phyloP scores from a whole-genome alignment of 305 asterid species.

The Caryopteris hybrid region DNA sequence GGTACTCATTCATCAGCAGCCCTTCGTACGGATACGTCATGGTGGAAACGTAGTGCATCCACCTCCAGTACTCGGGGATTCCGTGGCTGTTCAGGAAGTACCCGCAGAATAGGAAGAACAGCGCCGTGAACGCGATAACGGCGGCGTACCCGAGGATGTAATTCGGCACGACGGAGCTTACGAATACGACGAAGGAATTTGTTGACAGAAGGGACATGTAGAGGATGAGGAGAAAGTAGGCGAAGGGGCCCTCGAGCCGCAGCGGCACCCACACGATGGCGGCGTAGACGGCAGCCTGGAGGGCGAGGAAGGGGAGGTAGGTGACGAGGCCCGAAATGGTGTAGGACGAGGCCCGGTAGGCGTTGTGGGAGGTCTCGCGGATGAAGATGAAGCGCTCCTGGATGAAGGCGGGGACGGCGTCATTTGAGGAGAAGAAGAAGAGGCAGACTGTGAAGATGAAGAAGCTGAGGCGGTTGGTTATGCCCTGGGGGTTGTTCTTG shows the following conservation, averaged over 20 bases:
- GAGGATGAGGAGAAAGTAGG: conserved; percentile 60
- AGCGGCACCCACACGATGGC: conserved; percentile 63
- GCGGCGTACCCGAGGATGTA: conserved; percentile 84
- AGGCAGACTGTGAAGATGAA: conserved; percentile 78
- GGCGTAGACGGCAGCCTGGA: conserved; percentile 62
- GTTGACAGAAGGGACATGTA: conserved; percentile 68
- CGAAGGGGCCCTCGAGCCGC: conserved; percentile 46
- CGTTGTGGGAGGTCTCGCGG: conserved; percentile 79
- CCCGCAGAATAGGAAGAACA: conserved; percentile 79
- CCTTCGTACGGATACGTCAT: conserved; percentile 91
- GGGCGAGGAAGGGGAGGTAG: conserved; percentile 62
- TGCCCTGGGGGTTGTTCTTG: conserved; percentile 39
- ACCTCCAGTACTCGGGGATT: conserved; percentile 69
- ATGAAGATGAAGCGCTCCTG: conserved; percentile 79
- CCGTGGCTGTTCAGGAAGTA: conserved; percentile 50
- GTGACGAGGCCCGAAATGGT: conserved; percentile 74
- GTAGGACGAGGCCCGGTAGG: conserved; percentile 83
- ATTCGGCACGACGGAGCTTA: conserved; percentile 81
- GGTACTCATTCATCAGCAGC: conserved; percentile 67
- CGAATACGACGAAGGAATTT: conserved; percentile 77
- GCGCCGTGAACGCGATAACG: conserved; percentile 80
- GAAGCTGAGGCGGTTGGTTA: conserved; percentile 70
- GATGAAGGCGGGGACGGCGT: conserved; percentile 85
- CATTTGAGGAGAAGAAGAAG: conserved; percentile 84
- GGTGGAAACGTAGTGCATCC: conserved; percentile 72